phyloP scores from a whole-genome alignment of 495 filamentous ascomycete genomes.

The Friedmanniomyces simplex region DNA sequence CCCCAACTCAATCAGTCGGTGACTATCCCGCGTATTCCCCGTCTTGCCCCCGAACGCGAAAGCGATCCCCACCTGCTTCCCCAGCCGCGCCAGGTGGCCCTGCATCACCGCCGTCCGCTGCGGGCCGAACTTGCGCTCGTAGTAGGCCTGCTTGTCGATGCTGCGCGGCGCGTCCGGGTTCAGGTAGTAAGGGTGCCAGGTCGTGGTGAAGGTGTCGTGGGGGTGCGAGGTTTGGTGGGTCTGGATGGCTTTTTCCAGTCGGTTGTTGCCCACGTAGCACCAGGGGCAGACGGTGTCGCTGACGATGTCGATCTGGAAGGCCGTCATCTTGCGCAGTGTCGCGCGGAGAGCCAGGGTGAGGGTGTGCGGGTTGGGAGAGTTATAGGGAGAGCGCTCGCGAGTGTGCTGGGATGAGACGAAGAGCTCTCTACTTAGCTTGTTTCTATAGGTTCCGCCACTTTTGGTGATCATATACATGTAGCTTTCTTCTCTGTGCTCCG shows the following conservation, averaged over 20 bases:
- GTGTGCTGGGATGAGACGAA: neutral
- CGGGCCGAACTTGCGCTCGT: conserved; percentile 47
- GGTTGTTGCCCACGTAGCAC: conserved; percentile 75
- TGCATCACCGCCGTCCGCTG: conserved; percentile 47
- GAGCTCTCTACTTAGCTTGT: neutral
- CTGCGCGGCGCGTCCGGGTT: conserved; percentile 48
- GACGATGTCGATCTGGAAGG: conserved; percentile 67
- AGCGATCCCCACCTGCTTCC: conserved; percentile 54
- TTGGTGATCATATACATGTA: too few species aligned
- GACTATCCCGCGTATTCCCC: conserved; percentile 69
- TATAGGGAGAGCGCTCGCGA: neutral
- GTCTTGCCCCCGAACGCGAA: conserved; percentile 64
- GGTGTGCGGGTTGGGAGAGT: neutral
- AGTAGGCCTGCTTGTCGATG: conserved; percentile 47
- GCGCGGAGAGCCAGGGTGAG: conserved; percentile 22
- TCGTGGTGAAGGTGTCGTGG: conserved; percentile 57
- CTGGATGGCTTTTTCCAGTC: conserved; percentile 58
- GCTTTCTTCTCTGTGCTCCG: too few species aligned
- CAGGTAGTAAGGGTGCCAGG: conserved; percentile 73
- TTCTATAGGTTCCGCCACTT: too few species aligned
- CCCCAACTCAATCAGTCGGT: conserved; percentile 62
- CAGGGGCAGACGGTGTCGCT: conserved; percentile 71
- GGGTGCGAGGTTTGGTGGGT: conserved; percentile 54
- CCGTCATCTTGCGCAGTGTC: conserved; percentile 51
- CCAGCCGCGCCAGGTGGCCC: conserved; percentile 46